Evolutionary conservation across 2,329 filamentous ascomycete genomes (phyloP).

Genomic region (Leptographium wingfieldii): DNA sequence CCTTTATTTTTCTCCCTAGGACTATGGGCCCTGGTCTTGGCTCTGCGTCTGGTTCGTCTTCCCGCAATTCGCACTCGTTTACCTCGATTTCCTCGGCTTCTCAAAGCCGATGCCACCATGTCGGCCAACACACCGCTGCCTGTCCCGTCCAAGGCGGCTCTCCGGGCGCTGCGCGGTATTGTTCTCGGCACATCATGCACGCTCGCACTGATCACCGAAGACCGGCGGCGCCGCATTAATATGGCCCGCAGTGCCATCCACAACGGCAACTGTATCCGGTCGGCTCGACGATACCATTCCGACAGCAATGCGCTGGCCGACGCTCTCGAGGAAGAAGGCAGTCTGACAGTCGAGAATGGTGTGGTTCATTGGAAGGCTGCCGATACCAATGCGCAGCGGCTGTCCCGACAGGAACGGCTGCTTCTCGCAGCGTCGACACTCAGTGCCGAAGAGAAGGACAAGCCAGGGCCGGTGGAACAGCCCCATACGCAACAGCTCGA

Average conservation of each 20-base stretch:
- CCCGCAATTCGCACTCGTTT: background rate
- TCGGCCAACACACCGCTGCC: constrained; percentile 21
- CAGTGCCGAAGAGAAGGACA: background rate
- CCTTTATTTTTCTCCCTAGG: too few relatives aligned
- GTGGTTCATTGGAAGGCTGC: constrained; percentile 2
- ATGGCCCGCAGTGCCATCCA: constrained; percentile 24
- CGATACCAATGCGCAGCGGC: background rate
- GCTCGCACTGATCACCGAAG: constrained; percentile 29
- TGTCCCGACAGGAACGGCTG: background rate
- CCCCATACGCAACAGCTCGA: background rate
- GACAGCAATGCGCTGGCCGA: constrained; percentile 15
- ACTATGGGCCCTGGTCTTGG: background rate
- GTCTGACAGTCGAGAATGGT: constrained; percentile 2
- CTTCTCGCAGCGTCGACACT: background rate
- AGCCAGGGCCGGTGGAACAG: background rate
- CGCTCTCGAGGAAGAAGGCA: constrained; percentile 15
- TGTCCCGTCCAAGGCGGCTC: constrained; percentile 31
- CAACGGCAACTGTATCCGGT: constrained; percentile 27
- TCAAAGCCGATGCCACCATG: constrained; percentile 13
- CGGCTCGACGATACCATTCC: constrained; percentile 24
- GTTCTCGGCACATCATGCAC: constrained; percentile 33
- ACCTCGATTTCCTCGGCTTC: background rate
- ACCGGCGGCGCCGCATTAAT: constrained; percentile 31
- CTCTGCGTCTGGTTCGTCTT: background rate
- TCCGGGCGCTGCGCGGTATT: constrained; percentile 30